Evolutionary conservation across 306 rosid genomes (phyloP), one percentile per base, ranked within the genome.

Genomic region (Sophora flavescens): DNA sequence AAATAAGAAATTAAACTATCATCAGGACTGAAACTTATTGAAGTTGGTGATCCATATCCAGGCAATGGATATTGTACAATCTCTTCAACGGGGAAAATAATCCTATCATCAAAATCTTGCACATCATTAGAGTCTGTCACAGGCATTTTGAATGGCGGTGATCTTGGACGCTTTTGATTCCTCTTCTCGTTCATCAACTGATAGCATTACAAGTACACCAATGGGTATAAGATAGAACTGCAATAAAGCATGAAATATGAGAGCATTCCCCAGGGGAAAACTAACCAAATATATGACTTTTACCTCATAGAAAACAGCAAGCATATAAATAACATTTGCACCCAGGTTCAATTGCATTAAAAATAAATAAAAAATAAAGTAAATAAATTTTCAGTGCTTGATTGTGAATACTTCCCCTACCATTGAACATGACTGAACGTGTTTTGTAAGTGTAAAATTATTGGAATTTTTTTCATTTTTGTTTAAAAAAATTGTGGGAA

Each of bases 1-100:
- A 95, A 75, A 78, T 81, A 95, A 32, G 97, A 84, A 51, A 95
- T 22, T 16, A 86, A 72, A 68, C 71, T 89, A 66, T 92, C 97
- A 63, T 95, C 96, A 0, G 94, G 89, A 79, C 98, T 95, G 76
- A 95, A 95, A 75, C 92, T 84, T 57, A 92, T 78, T n/a, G 96
- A 89, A 75, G 88, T 66, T 0, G 99, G 99, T 1, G 89, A 89
- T 28, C 77, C 87, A 64, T 83, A 95, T 84, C 99, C 98, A 5
- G 99, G 99, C 88, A 95, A 78, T 0, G 99, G 99, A 54, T 89
- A 81, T 59, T 95, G 96, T 44, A 93, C 96, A 82, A 95, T 92
- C 86, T 92, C 97, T 74, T 95, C 99, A 32, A 95, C 86, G 0
- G 97, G 96, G 77, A 87, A 89, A 75, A 88, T 77, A 74, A 76